These are phyloP conservation scores for Ophiostoma pallidulum DNA, from an alignment of 2,329 filamentous ascomycete genomes.

Conservation along the genomic window DNA sequence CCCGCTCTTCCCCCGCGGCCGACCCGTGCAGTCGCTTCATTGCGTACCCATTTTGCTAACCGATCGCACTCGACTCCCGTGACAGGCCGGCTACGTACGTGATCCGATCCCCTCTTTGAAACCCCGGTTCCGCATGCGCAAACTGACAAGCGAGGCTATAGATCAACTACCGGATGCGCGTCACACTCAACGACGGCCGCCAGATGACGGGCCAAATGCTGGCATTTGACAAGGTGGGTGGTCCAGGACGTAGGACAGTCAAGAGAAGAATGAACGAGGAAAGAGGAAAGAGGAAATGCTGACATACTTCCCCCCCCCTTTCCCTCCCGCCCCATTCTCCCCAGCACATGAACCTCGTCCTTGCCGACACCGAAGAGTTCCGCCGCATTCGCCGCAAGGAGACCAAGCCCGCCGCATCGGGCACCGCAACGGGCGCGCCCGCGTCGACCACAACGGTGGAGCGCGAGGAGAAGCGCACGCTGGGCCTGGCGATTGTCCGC, in stretches of 20 bases:
- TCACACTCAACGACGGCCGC: constrained; percentile 87
- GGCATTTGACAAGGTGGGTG: constrained; percentile 73
- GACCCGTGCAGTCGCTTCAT: too few relatives aligned
- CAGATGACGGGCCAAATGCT: constrained; percentile 98
- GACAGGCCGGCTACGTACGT: constrained; percentile 63
- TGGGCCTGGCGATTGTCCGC: constrained; percentile 88
- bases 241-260: too few relatives aligned
- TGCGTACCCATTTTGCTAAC: not conserved
- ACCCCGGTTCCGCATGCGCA: not conserved
- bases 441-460: constrained; percentile 63
- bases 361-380: constrained; percentile 97
- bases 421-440: constrained; percentile 32
- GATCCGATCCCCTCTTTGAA: constrained; percentile 15
- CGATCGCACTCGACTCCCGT: not conserved
- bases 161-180: constrained; percentile 99
- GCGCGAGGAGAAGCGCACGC: constrained; percentile 93
- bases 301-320: not conserved
- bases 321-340: not conserved
- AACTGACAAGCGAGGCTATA: constrained; percentile 41
- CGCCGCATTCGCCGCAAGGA: constrained; percentile 81
- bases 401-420: constrained; percentile 57
- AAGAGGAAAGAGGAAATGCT: not conserved
- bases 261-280: not conserved
- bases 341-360: constrained; percentile 94
- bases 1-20: too few relatives aligned